A percentile compares a stretch with the other conserved stretches of the same genome.
phyloP scores from a whole-genome alignment of 805 yeast genomes.

The Ogataea salicorniae region DNA sequence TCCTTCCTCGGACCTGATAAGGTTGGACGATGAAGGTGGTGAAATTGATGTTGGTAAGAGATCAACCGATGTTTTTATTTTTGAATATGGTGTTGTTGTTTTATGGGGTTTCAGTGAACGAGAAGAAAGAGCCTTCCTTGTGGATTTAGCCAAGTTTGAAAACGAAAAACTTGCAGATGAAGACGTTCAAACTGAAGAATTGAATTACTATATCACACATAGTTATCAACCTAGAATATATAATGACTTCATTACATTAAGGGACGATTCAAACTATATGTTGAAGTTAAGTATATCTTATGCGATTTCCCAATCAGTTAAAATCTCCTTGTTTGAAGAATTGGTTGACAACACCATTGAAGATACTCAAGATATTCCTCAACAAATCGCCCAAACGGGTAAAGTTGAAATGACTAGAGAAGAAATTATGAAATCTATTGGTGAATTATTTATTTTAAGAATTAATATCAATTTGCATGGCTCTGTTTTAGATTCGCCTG shows the following conservation, averaged over 20 bases:
- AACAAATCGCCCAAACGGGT: slow-evolving; percentile 90
- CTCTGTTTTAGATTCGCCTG: slow-evolving; percentile 91
- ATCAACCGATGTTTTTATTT: slow-evolving; percentile 75
- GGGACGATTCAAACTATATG: slow-evolving; percentile 90
- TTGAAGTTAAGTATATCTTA: slow-evolving; percentile 88
- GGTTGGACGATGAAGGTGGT: slow-evolving; percentile 92
- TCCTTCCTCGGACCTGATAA: slow-evolving; percentile 41
- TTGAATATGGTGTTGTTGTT: slow-evolving; percentile 96
- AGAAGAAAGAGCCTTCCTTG: slow-evolving; percentile 78
- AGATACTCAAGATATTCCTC: slow-evolving; percentile 96
- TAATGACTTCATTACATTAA: slow-evolving; percentile 87
- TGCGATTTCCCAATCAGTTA: slow-evolving; percentile 93
- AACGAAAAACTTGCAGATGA: slow-evolving; percentile 86
- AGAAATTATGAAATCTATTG: slow-evolving; percentile 95
- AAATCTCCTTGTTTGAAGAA: slow-evolving; percentile 92
- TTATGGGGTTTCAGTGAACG: slow-evolving; percentile 89
- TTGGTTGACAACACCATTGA: slow-evolving; percentile 94
- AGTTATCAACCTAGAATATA: slow-evolving; percentile 93
- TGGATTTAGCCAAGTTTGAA: slow-evolving; percentile 85
- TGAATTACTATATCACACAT: slow-evolving; percentile 89
- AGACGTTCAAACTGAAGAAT: slow-evolving; percentile 91
- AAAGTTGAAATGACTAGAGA: slow-evolving; percentile 91
- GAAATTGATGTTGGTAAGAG: slow-evolving; percentile 82
- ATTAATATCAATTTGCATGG: slow-evolving; percentile 81
- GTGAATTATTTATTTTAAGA: slow-evolving; percentile 85